These are phyloP conservation scores for Huntiella bhutanensis DNA, from an alignment of 2,329 filamentous ascomycete species.

Conservation along the genomic window DNA sequence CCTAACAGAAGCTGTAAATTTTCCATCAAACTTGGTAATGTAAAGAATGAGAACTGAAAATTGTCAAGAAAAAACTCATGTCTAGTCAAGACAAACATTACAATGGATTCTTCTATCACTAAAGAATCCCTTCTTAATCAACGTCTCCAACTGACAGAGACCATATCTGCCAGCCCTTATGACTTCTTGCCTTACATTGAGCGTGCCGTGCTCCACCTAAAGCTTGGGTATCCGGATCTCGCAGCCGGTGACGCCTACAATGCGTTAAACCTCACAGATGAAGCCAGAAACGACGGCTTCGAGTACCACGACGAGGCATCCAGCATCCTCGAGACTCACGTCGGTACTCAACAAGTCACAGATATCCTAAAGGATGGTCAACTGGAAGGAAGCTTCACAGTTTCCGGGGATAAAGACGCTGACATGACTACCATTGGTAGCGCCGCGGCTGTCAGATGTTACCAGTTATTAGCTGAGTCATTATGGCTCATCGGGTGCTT, in stretches of 20 bases:
- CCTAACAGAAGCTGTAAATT: too few species aligned
- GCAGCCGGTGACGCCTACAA: constrained; percentile 80
- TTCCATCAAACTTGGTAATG: too few species aligned
- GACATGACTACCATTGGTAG: constrained; percentile 29
- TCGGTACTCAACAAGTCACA: constrained; percentile 20
- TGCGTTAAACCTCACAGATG: constrained; percentile 71
- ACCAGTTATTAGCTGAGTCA: constrained; percentile 37
- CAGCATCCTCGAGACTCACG: constrained; percentile 27
- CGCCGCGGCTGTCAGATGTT: constrained; percentile 28
- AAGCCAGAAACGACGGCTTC: constrained; percentile 56
- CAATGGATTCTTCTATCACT: not conserved
- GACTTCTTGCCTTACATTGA: constrained; percentile 47
- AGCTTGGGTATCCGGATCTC: constrained; percentile 73
- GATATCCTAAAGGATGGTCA: constrained; percentile 28
- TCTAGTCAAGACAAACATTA: too few species aligned
- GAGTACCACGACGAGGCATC: constrained; percentile 60
- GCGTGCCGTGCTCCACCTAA: constrained; percentile 51
- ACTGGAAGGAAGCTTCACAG: constrained; percentile 18
- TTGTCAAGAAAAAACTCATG: too few species aligned
- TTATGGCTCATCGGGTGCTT: constrained; percentile 48
- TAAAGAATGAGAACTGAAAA: too few species aligned
- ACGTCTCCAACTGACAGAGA: constrained; percentile 38
- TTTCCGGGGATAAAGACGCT: not conserved
- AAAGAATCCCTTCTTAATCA: constrained; percentile 25
- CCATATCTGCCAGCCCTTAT: constrained; percentile 33